phyloP scores from a whole-genome alignment of 139 green algal species.

The Chlamydomonas sp. region DNA sequence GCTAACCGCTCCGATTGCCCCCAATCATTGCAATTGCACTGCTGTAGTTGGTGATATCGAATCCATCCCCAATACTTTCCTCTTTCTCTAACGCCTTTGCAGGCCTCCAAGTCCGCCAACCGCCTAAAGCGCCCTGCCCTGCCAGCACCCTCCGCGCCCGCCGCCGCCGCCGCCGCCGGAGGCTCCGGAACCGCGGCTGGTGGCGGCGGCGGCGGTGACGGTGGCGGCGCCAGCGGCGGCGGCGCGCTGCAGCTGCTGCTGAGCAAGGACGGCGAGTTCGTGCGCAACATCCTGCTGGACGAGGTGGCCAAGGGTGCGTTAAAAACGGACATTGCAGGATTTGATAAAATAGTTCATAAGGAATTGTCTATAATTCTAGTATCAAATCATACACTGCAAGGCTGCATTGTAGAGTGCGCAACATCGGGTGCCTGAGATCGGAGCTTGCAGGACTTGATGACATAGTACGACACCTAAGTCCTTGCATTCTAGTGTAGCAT shows the following conservation, averaged over 20 bases:
- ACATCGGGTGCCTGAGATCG: constrained; percentile 50
- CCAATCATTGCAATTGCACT: too few species aligned
- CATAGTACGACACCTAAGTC: background rate
- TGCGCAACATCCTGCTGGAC: constrained; percentile 84
- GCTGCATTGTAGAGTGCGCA: constrained; percentile 53
- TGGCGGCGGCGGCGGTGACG: background rate
- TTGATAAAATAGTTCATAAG: too few species aligned
- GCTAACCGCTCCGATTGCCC: too few species aligned
- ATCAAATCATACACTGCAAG: background rate
- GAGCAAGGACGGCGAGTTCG: constrained; percentile 72
- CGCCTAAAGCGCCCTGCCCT: constrained; percentile 27
- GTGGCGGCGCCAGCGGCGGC: constrained; percentile 9
- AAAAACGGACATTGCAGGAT: too few species aligned
- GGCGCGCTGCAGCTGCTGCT: constrained; percentile 82
- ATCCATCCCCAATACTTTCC: background rate
- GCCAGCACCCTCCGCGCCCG: background rate
- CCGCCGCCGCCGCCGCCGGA: background rate
- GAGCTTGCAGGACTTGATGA: background rate
- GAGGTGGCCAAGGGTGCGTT: constrained; percentile 72
- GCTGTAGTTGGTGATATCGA: too few species aligned
- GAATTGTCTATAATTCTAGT: constrained; percentile 29
- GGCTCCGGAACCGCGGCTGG: background rate
- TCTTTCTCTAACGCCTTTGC: background rate
- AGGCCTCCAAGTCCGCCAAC: constrained; percentile 41
- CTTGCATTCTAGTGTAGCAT: background rate